Conservation (phyloP, 1,139 yeast genomes). For the Kluyveromyces sp. region DNA sequence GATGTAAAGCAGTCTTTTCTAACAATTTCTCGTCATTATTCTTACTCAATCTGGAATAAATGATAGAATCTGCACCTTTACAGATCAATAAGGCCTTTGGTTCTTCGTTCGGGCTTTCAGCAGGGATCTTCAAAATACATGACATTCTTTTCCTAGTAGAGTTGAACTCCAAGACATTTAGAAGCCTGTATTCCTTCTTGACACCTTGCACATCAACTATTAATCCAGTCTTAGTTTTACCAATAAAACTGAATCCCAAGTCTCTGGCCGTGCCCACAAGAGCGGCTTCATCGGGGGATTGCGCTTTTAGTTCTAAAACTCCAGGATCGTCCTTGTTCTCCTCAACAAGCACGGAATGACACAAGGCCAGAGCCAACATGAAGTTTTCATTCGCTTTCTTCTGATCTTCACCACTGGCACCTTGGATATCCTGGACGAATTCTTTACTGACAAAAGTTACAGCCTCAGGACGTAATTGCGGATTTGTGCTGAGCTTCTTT, state of each 20-base stretch:
- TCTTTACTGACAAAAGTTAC: constrained; percentile 77
- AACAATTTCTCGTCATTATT: constrained; percentile 34
- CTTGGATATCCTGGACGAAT: constrained; percentile 47
- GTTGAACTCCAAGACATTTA: constrained; percentile 77
- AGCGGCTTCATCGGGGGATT: constrained; percentile 98
- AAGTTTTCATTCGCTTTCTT: constrained; percentile 64
- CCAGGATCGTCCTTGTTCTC: constrained; percentile 50
- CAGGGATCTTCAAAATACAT: constrained; percentile 65
- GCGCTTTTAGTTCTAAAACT: constrained; percentile 69
- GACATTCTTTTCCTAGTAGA: constrained; percentile 96
- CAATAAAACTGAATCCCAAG: constrained; percentile 75
- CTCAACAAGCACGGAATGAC: constrained; percentile 90
- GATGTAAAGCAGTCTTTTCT: constrained; percentile 69
- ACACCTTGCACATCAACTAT: constrained; percentile 70
- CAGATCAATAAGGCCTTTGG: constrained; percentile 55
- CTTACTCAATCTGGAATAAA: constrained; percentile 60
- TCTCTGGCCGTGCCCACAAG: constrained; percentile 91
- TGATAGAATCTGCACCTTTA: constrained; percentile 94
- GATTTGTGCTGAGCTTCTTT: constrained; percentile 38
- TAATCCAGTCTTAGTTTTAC: constrained; percentile 66
- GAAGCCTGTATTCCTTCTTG: constrained; percentile 60
- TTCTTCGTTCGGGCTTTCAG: constrained; percentile 37
- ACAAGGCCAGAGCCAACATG: constrained; percentile 80
- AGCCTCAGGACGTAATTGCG: constrained; percentile 55
- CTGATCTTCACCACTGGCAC: constrained; percentile 47